A percentile compares a stretch with the other conserved stretches of the same genome.
phyloP scores from a whole-genome alignment of 2,329 filamentous ascomycete genomes.

The Hypoxylon sp. region DNA sequence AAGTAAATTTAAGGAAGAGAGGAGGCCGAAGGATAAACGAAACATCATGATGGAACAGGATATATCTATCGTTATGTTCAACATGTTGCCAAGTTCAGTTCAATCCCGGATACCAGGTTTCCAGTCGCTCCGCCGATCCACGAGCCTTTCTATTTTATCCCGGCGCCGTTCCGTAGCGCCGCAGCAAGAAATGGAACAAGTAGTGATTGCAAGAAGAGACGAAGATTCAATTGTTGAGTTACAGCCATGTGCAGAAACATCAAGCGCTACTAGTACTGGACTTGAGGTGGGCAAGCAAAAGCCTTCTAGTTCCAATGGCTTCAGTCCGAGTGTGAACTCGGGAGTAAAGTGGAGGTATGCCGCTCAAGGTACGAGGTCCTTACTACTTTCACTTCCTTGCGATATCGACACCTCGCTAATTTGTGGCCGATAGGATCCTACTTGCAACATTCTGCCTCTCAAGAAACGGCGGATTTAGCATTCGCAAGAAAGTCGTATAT shows the following conservation, averaged over 20 bases:
- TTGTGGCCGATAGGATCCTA: conserved; percentile 40
- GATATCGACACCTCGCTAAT: conserved; percentile 9
- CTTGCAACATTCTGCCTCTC: conserved; percentile 49
- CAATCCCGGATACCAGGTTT: conserved; percentile 67
- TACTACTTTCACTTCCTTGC: background rate
- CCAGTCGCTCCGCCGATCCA: conserved; percentile 63
- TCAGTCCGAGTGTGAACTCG: conserved; percentile 13
- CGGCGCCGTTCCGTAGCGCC: conserved; percentile 28
- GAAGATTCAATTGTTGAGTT: conserved; percentile 35
- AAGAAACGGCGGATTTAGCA: conserved; percentile 58
- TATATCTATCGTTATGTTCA: conserved; percentile 65
- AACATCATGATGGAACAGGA: conserved; percentile 51
- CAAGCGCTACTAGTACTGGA: conserved; percentile 12
- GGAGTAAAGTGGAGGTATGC: conserved; percentile 53
- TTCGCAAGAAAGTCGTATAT: conserved; percentile 75
- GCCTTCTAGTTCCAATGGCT: background rate
- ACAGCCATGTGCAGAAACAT: conserved; percentile 22
- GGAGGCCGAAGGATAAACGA: conserved; percentile 12
- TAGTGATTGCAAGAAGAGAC: conserved; percentile 35
- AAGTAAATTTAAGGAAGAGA: conserved; percentile 6
- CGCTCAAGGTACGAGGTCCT: conserved; percentile 48
- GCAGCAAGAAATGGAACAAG: conserved; percentile 33
- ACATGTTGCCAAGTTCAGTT: conserved; percentile 68
- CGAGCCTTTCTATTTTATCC: conserved; percentile 54
- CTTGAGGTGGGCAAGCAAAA: conserved; percentile 24